Conservation (phyloP, 257 asterid genomes). For the Leonotis leonurus region DNA sequence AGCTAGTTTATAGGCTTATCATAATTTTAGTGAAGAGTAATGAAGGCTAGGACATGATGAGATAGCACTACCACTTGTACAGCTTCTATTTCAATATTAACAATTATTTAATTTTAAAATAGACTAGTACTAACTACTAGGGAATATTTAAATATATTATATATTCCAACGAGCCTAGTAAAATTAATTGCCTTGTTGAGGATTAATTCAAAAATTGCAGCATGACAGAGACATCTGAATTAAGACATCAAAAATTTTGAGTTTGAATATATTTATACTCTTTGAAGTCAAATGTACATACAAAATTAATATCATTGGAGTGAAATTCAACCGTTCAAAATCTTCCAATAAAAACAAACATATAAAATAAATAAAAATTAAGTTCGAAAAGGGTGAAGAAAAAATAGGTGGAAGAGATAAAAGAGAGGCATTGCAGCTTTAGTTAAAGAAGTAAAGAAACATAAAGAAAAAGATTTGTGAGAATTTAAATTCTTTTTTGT, state of each 20-base stretch:
- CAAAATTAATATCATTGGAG: background rate
- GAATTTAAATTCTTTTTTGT: constrained; percentile 29
- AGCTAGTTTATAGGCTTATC: background rate
- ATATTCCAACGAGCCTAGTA: too few species aligned
- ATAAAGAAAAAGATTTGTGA: constrained; percentile 29
- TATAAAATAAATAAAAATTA: background rate
- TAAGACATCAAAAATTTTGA: too few species aligned
- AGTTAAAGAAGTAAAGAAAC: constrained; percentile 28
- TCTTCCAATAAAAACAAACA: background rate
- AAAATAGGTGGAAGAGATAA: constrained; percentile 3
- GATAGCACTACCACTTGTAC: background rate
- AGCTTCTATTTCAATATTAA: background rate
- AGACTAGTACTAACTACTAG: too few species aligned
- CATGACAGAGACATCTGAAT: too few species aligned
- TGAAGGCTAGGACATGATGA: background rate
- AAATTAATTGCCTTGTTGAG: background rate
- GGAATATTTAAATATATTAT: too few species aligned
- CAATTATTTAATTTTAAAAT: background rate
- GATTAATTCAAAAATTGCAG: too few species aligned
- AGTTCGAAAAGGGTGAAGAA: constrained; percentile 6
- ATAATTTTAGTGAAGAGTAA: background rate
- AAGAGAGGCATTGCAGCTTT: constrained; percentile 29
- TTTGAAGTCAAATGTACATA: background rate
- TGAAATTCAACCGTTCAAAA: background rate
- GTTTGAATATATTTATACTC: too few species aligned